phyloP scores from a whole-genome alignment of 306 rosid species.

The Acacia crassicarpa region DNA sequence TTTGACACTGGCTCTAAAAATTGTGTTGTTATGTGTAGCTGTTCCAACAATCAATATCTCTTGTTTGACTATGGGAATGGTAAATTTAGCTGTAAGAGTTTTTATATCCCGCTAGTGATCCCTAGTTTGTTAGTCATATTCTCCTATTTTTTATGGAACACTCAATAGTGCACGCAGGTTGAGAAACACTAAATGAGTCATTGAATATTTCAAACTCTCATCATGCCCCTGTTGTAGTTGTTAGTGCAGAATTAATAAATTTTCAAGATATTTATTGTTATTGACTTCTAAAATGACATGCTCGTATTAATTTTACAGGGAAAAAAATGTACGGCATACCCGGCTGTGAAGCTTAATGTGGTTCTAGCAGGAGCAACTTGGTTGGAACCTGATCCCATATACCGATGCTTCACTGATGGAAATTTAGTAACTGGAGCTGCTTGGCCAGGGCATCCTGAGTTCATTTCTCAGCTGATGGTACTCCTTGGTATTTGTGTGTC shows the following conservation, averaged over 20 bases:
- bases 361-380: constrained; percentile 12
- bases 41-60: neutral
- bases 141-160: neutral
- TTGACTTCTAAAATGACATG: neutral
- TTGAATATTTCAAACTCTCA: neutral
- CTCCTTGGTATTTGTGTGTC: constrained; percentile 8
- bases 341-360: constrained; percentile 18
- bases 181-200: neutral
- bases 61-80: neutral
- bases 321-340: constrained; percentile 13
- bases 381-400: constrained; percentile 5
- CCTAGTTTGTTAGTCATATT: neutral
- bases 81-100: neutral
- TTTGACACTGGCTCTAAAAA: neutral
- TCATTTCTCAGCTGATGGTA: constrained; percentile 10
- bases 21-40: neutral
- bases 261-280: neutral
- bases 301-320: neutral
- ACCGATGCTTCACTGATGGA: constrained; percentile 18
- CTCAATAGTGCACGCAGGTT: neutral
- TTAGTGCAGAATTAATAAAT: neutral
- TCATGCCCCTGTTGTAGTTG: neutral
- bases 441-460: constrained; percentile 11
- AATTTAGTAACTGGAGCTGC: constrained; percentile 19
- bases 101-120: neutral